Evolutionary conservation across 306 rosid species (phyloP).

Genomic region (Vicia sativa): DNA sequence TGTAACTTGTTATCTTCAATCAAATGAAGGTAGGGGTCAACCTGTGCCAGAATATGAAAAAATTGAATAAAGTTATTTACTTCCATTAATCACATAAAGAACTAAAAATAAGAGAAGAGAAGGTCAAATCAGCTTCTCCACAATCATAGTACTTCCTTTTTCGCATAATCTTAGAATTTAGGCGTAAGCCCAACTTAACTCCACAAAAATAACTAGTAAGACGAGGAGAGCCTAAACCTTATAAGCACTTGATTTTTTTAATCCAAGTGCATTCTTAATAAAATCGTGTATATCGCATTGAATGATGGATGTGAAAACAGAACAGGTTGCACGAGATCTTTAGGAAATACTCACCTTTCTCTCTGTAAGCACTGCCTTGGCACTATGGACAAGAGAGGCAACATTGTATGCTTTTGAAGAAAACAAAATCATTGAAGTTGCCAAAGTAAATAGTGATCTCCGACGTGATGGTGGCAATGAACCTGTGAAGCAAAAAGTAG

Average conservation of each 20-base stretch:
- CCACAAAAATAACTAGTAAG: too few relatives aligned
- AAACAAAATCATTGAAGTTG: slow-evolving; percentile 85
- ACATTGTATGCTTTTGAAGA: slow-evolving; percentile 70
- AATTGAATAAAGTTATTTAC: slow-evolving; percentile 8
- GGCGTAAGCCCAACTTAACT: too few relatives aligned
- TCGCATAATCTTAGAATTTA: too few relatives aligned
- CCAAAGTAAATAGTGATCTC: slow-evolving; percentile 82
- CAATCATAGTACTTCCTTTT: background rate
- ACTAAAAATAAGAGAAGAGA: background rate
- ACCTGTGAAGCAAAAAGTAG: slow-evolving; percentile 60
- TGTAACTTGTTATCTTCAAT: slow-evolving; percentile 72
- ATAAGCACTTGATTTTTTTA: too few relatives aligned
- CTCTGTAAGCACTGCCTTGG: slow-evolving; percentile 56
- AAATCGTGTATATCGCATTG: background rate
- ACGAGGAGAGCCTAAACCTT: too few relatives aligned
- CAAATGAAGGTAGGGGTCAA: slow-evolving; percentile 75
- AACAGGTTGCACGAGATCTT: slow-evolving; percentile 31
- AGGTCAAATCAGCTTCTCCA: background rate
- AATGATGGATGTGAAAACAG: slow-evolving; percentile 8
- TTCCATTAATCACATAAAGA: background rate
- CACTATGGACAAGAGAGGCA: slow-evolving; percentile 52
- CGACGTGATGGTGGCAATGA: slow-evolving; percentile 73
- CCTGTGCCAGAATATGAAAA: slow-evolving; percentile 47
- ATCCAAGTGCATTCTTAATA: background rate
- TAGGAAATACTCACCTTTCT: slow-evolving; percentile 50